phyloP scores from a whole-genome alignment of 148 eudicot genomes.

The Selenicereus undatus region DNA sequence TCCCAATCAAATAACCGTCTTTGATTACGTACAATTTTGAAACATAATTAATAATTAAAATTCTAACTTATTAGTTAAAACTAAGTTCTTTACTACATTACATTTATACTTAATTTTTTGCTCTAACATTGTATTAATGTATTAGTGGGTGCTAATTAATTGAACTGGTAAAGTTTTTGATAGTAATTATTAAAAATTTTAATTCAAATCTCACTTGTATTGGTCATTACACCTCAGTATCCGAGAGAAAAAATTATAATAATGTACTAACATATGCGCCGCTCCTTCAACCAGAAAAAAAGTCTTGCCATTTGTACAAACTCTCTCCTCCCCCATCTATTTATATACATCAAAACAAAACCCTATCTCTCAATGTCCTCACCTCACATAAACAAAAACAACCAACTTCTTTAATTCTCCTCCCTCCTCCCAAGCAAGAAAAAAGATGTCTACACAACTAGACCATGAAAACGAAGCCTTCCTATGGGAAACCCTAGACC shows the following conservation, averaged over 20 bases:
- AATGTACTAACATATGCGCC: no score
- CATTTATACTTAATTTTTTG: no score
- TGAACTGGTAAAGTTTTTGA: no score
- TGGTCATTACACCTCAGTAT: no score
- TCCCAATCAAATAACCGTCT: background rate
- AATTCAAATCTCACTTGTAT: no score
- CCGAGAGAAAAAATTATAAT: no score
- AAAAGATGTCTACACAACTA: constrained; percentile 16
- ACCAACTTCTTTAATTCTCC: no score
- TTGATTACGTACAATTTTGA: background rate
- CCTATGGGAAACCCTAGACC: constrained; percentile 15
- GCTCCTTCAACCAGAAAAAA: no score
- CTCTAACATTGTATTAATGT: no score
- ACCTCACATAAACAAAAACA: background rate
- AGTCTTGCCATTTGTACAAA: background rate
- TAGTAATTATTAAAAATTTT: no score
- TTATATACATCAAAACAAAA: constrained; percentile 4
- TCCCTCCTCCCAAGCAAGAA: background rate
- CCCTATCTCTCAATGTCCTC: background rate
- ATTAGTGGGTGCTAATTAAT: no score
- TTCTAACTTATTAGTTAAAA: background rate
- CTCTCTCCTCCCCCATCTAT: background rate
- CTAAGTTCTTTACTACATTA: background rate
- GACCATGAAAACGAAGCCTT: constrained; percentile 18
- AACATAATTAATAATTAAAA: no score